These are phyloP conservation scores for Gautieria morchelliformis DNA, from an alignment of 768 basidiomycete genomes.

Conservation along the genomic window DNA sequence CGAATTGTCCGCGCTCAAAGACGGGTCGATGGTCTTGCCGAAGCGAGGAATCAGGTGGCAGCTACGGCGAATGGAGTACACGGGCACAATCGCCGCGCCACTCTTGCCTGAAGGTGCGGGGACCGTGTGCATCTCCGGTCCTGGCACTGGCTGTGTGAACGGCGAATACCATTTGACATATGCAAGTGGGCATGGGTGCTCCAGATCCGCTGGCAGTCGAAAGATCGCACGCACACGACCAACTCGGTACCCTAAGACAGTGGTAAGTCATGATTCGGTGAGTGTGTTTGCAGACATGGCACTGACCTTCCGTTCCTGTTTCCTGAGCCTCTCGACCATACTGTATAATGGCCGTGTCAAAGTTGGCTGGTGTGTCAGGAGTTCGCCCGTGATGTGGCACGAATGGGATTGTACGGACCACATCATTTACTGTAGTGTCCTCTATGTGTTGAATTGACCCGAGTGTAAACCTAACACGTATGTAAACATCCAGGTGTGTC, in stretches of 20 bases:
- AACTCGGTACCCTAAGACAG: neutral
- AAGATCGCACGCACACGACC: constrained; percentile 12
- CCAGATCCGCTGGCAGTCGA: constrained; percentile 7
- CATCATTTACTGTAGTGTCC: neutral
- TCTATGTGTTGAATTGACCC: neutral
- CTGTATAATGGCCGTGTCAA: constrained; percentile 10
- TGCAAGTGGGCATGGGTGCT: constrained; percentile 11
- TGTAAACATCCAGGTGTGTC: neutral
- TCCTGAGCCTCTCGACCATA: neutral
- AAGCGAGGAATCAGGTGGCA: neutral
- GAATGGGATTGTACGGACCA: neutral
- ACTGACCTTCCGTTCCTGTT: neutral
- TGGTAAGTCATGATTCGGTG: neutral
- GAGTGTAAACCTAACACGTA: neutral
- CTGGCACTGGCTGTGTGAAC: neutral
- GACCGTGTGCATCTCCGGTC: neutral
- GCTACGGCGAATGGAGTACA: neutral
- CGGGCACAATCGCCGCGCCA: neutral
- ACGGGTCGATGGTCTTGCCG: neutral
- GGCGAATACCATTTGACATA: constrained; percentile 20
- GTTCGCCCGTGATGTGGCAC: neutral
- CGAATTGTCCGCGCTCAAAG: neutral
- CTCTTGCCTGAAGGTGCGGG: neutral
- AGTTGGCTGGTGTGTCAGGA: neutral
- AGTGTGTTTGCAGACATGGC: neutral